These are phyloP conservation scores for Pachysolen tannophilus DNA, from an alignment of 805 yeast species.

Conservation along the genomic window DNA sequence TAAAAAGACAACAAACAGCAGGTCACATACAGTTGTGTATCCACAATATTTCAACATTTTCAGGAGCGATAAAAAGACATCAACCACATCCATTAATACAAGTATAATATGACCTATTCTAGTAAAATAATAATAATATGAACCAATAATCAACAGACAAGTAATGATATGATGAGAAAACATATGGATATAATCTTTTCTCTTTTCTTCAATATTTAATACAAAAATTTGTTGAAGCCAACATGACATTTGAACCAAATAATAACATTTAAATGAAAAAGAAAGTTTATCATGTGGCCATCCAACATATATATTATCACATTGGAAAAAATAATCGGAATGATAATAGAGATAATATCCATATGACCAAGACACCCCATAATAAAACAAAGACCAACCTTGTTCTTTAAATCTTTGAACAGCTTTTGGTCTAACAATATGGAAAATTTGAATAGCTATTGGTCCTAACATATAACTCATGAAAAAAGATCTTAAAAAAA, in stretches of 20 bases:
- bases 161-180: slow-evolving; percentile 84
- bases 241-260: slow-evolving; percentile 61
- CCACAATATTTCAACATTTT: slow-evolving; percentile 74
- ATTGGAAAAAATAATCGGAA: slow-evolving; percentile 52
- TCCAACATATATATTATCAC: slow-evolving; percentile 48
- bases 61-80: slow-evolving; percentile 62
- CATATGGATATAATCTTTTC: slow-evolving; percentile 86
- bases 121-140: slow-evolving; percentile 65
- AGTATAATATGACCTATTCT: slow-evolving; percentile 74
- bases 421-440: slow-evolving; percentile 42
- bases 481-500: slow-evolving; percentile 49
- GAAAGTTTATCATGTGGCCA: slow-evolving; percentile 72
- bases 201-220: slow-evolving; percentile 64
- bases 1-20: slow-evolving; percentile 59
- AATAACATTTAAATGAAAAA: slow-evolving; percentile 52
- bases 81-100: slow-evolving; percentile 78
- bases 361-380: slow-evolving; percentile 39
- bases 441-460: slow-evolving; percentile 32
- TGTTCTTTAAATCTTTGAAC: slow-evolving; percentile 76
- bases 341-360: slow-evolving; percentile 52
- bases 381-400: slow-evolving; percentile 68
- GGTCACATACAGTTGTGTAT: slow-evolving; percentile 51
- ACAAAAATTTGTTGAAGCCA: slow-evolving; percentile 81
- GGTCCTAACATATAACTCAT: slow-evolving; percentile 56
- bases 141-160: slow-evolving; percentile 54